These are phyloP conservation scores for Xylaria sp. DNA, from an alignment of 2,329 filamentous ascomycete genomes.

Conservation along the genomic window DNA sequence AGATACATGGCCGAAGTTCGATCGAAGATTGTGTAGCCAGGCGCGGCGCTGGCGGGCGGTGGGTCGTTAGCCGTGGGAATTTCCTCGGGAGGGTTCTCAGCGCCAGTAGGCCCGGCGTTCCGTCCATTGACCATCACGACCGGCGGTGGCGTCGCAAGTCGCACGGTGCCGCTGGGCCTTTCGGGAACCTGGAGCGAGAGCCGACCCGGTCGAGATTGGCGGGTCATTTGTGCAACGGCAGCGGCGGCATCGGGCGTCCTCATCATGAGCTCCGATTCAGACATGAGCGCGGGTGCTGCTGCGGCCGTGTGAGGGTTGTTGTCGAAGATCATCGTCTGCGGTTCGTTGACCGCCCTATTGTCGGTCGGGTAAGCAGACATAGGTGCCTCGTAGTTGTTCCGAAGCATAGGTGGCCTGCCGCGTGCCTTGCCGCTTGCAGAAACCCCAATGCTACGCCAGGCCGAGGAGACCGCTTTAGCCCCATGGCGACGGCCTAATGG, in stretches of 20 bases:
- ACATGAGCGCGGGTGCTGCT: constrained; percentile 21
- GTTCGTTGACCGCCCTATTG: constrained; percentile 35
- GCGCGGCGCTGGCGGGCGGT: background rate
- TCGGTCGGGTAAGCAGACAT: constrained; percentile 63
- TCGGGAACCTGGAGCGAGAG: constrained; percentile 60
- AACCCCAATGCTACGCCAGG: constrained; percentile 67
- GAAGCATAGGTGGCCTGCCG: constrained; percentile 72
- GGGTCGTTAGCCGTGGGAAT: background rate
- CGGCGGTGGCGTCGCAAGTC: constrained; percentile 55
- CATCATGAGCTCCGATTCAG: constrained; percentile 22
- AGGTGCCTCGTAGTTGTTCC: constrained; percentile 52
- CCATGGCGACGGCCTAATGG: constrained; percentile 62
- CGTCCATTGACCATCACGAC: constrained; percentile 50
- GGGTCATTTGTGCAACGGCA: constrained; percentile 18
- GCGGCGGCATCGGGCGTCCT: constrained; percentile 24
- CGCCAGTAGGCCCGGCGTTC: constrained; percentile 19
- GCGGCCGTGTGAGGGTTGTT: constrained; percentile 21
- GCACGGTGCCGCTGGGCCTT: constrained; percentile 53
- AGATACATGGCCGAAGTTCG: constrained; percentile 25
- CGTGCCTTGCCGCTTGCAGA: constrained; percentile 64
- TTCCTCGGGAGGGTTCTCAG: background rate
- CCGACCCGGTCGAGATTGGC: constrained; percentile 41
- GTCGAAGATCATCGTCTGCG: constrained; percentile 34
- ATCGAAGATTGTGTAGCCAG: constrained; percentile 22
- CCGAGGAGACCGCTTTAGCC: constrained; percentile 79